Evolutionary conservation across 306 rosid genomes (phyloP).

Genomic region (Geum urbanum): DNA sequence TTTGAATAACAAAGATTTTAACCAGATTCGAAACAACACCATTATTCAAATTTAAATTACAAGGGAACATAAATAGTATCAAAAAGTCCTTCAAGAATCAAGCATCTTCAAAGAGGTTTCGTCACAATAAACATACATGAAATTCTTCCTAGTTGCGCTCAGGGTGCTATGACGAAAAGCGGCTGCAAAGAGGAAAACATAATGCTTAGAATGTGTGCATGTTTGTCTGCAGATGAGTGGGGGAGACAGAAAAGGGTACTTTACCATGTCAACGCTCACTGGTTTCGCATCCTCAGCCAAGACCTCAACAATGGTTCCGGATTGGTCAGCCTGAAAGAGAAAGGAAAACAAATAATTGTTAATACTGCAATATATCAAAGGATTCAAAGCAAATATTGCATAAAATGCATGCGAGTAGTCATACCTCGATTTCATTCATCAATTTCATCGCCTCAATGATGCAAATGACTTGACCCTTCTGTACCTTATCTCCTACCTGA

Average conservation of each 20-base stretch:
- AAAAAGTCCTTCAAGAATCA: constrained; percentile 17
- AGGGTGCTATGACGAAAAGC: constrained; percentile 62
- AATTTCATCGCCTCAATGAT: constrained; percentile 96
- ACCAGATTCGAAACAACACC: constrained; percentile 20
- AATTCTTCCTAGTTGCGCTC: constrained; percentile 29
- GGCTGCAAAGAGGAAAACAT: constrained; percentile 48
- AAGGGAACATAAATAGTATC: constrained; percentile 17
- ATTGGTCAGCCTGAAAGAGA: constrained; percentile 70
- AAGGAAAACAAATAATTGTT: neutral
- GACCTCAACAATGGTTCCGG: constrained; percentile 72
- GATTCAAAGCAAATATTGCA: neutral
- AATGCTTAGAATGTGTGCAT: constrained; percentile 8
- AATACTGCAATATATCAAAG: neutral
- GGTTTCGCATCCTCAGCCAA: constrained; percentile 62
- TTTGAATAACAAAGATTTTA: constrained; percentile 15
- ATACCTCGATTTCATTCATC: constrained; percentile 95
- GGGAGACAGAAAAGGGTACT: constrained; percentile 13
- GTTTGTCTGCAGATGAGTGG: neutral
- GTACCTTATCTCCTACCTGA: constrained; percentile 93
- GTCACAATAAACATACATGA: constrained; percentile 23
- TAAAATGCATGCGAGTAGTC: neutral
- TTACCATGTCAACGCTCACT: constrained; percentile 79
- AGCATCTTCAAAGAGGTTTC: constrained; percentile 13
- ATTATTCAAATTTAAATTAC: constrained; percentile 22
- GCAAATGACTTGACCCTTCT: constrained; percentile 85